Percentiles rank a stretch among this genome's conserved stretches.
Conservation (phyloP, 345 rosid genomes). For the Carallia pectinifolia region DNA sequence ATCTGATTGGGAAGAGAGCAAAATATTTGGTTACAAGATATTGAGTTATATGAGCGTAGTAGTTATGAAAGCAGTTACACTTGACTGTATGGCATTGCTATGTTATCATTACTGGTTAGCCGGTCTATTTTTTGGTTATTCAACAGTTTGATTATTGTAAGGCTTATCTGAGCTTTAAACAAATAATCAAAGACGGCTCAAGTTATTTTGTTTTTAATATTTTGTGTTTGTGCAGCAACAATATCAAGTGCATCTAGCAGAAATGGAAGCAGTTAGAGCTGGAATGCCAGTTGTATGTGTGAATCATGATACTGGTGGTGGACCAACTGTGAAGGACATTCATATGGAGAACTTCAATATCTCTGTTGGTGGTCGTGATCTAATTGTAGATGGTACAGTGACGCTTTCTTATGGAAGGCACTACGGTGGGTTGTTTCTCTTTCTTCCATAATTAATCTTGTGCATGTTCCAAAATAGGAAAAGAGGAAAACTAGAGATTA, state of each 20-base stretch:
- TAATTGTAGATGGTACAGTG: constrained; percentile 81
- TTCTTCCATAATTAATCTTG: constrained; percentile 6
- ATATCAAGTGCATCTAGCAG: constrained; percentile 85
- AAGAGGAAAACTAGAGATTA: constrained; percentile 6
- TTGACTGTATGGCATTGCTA: neutral
- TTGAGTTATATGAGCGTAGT: neutral
- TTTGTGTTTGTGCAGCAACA: constrained; percentile 55
- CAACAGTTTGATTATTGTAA: too few species aligned
- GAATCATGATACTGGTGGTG: constrained; percentile 68
- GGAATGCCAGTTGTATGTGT: constrained; percentile 93
- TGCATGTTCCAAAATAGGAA: constrained; percentile 7
- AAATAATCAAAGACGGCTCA: neutral
- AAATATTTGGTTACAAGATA: too few species aligned
- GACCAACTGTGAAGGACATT: constrained; percentile 78
- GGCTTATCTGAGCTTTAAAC: too few species aligned
- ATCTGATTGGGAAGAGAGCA: too few species aligned
- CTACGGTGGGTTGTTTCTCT: constrained; percentile 65
- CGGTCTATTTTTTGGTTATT: neutral
- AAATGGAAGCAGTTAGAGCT: constrained; percentile 91
- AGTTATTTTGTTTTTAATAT: neutral
- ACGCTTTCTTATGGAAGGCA: constrained; percentile 96
- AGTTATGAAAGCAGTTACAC: neutral
- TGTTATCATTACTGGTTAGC: neutral
- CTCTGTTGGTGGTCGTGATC: constrained; percentile 98
- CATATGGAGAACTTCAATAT: constrained; percentile 89